Evolutionary conservation across 768 basidiomycete genomes (phyloP).

Genomic region (Termitomyces sp.): DNA sequence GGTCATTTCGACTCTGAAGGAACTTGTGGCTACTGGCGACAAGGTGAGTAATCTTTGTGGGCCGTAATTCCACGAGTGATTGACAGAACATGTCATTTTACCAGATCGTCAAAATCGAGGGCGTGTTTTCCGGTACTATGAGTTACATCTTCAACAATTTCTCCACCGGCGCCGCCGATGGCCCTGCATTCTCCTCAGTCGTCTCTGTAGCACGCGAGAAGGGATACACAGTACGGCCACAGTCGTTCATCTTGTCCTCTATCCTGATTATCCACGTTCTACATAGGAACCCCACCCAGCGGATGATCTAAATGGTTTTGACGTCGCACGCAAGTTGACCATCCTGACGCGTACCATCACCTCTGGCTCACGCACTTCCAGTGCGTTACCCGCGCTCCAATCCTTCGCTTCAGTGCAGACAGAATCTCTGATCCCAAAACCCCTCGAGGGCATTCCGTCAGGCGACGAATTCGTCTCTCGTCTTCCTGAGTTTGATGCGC

Average conservation of each 20-base stretch:
- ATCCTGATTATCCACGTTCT: neutral
- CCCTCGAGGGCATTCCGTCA: conserved; percentile 57
- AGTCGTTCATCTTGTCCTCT: neutral
- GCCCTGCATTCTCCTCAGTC: conserved; percentile 81
- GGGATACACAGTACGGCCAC: conserved; percentile 80
- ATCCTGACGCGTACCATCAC: conserved; percentile 83
- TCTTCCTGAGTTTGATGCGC: conserved; percentile 76
- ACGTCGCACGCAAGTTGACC: conserved; percentile 95
- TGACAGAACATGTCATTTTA: neutral
- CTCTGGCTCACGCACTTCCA: conserved; percentile 24
- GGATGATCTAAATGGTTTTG: conserved; percentile 94
- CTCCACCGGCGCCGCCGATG: conserved; percentile 62
- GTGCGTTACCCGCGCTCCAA: conserved; percentile 49
- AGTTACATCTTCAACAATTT: conserved; percentile 99
- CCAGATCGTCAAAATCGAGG: conserved; percentile 87
- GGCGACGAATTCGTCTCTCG: conserved; percentile 81
- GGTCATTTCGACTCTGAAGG: conserved; percentile 86
- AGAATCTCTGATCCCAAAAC: conserved; percentile 77
- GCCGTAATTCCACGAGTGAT: neutral
- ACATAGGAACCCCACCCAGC: conserved; percentile 92
- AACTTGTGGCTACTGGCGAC: conserved; percentile 89
- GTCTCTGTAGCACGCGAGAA: conserved; percentile 85
- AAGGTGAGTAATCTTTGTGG: conserved; percentile 42
- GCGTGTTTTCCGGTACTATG: conserved; percentile 96
- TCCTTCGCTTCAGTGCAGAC: conserved; percentile 83